Evolutionary conservation across 192 early-diverging fungal genomes (phyloP).

Genomic region (Entomortierella beljakovae): DNA sequence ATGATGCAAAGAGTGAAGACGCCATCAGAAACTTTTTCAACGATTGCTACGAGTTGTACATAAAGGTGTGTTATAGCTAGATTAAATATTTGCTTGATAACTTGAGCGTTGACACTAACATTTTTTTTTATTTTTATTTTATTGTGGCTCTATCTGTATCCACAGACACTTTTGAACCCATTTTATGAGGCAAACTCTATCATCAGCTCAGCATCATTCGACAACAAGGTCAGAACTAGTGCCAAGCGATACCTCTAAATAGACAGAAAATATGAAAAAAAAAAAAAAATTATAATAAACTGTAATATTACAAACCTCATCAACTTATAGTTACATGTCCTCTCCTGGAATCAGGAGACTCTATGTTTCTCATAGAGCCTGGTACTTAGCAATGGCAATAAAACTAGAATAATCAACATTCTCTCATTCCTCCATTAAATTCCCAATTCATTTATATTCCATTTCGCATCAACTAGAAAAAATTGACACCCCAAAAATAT

Average conservation of each 20-base stretch:
- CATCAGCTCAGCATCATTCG: conserved; percentile 84
- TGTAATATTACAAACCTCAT: not conserved
- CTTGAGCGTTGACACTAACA: not conserved
- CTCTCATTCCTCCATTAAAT: no score
- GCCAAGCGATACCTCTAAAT: conserved; percentile 81
- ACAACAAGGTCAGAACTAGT: conserved; percentile 78
- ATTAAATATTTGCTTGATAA: no score
- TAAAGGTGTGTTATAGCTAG: conserved; percentile 91
- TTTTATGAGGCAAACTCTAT: conserved; percentile 89
- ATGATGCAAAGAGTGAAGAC: conserved; percentile 82
- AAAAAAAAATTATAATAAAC: conserved; percentile 5
- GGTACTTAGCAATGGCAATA: no score
- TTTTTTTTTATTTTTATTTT: not conserved
- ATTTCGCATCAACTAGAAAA: no score
- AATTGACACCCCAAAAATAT: no score
- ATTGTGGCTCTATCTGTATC: no score
- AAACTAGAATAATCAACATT: no score
- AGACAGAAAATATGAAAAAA: not conserved
- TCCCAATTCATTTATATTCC: no score
- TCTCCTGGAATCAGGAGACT: not conserved
- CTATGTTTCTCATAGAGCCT: no score
- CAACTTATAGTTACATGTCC: no score
- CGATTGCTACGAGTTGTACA: conserved; percentile 86
- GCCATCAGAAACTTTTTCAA: conserved; percentile 86
- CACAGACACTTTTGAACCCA: conserved; percentile 87